These are phyloP conservation scores for Pseudozyma pruni DNA, from an alignment of 1,284 basidiomycete genomes.

Conservation along the genomic window DNA sequence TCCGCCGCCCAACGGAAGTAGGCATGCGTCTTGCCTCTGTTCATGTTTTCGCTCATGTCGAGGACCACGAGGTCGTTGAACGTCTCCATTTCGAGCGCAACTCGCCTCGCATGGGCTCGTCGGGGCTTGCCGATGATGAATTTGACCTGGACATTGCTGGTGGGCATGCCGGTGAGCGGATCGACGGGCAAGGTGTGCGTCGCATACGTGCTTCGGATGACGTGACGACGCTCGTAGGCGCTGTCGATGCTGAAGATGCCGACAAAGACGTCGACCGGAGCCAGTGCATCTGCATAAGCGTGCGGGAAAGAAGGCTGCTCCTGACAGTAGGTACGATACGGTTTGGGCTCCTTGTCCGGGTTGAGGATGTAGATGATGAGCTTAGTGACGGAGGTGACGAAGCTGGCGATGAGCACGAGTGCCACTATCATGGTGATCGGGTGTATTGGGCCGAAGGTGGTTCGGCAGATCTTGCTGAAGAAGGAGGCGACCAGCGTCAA, in stretches of 20 bases:
- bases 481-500: conserved; percentile 33
- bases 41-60: conserved; percentile 89
- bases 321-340: conserved; percentile 92
- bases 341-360: conserved; percentile 91
- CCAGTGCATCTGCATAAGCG: conserved; percentile 74
- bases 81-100: conserved; percentile 89
- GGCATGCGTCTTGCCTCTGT: conserved; percentile 83
- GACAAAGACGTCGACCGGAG: conserved; percentile 87
- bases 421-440: conserved; percentile 54
- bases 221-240: conserved; percentile 81
- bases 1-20: conserved; percentile 88
- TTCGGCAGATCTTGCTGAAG: conserved; percentile 44
- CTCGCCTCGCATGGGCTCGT: conserved; percentile 79
- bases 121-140: conserved; percentile 90
- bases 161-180: conserved; percentile 63
- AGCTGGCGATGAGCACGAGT: conserved; percentile 52
- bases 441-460: conserved; percentile 52
- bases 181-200: conserved; percentile 72
- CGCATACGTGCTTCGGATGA: conserved; percentile 90
- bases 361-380: conserved; percentile 88
- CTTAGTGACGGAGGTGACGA: conserved; percentile 56
- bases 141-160: conserved; percentile 82
- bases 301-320: conserved; percentile 70
- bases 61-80: conserved; percentile 90
- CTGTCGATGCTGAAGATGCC: conserved; percentile 89